Evolutionary conservation across 1,139 yeast species (phyloP).

Genomic region (Pichia sp.): DNA sequence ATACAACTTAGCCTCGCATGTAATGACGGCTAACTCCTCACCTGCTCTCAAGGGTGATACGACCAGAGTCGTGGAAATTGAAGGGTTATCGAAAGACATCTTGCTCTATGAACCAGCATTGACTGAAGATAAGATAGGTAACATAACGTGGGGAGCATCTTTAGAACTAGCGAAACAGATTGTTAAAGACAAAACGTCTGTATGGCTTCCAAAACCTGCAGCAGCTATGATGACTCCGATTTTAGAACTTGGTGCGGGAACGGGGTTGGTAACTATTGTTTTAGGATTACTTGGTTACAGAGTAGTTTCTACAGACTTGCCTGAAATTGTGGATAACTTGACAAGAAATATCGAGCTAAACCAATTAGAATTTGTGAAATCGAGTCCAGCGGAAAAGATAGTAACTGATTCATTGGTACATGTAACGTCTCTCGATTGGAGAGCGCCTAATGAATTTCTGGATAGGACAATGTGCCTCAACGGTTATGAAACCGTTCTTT

Average conservation of each 20-base stretch:
- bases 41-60: constrained; percentile 79
- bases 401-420: constrained; percentile 1
- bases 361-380: constrained; percentile 26
- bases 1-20: constrained; percentile 51
- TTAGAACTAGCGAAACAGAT: constrained; percentile 60
- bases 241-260: constrained; percentile 88
- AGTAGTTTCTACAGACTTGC: constrained; percentile 69
- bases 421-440: constrained; percentile 61
- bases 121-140: constrained; percentile 81
- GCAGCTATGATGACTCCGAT: constrained; percentile 36
- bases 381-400: neutral
- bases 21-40: constrained; percentile 83
- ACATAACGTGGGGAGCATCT: constrained; percentile 96
- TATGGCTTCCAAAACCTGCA: constrained; percentile 26
- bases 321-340: constrained; percentile 70
- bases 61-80: constrained; percentile 30
- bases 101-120: constrained; percentile 74
- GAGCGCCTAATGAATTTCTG: constrained; percentile 45
- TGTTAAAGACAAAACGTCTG: constrained; percentile 22
- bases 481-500: constrained; percentile 53
- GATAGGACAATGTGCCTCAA: constrained; percentile 18
- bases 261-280: constrained; percentile 82
- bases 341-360: constrained; percentile 54
- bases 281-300: constrained; percentile 47
- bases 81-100: constrained; percentile 31